Evolutionary conservation across 1,139 yeast genomes (phyloP).

Genomic region (Geotrichum armillariae): DNA sequence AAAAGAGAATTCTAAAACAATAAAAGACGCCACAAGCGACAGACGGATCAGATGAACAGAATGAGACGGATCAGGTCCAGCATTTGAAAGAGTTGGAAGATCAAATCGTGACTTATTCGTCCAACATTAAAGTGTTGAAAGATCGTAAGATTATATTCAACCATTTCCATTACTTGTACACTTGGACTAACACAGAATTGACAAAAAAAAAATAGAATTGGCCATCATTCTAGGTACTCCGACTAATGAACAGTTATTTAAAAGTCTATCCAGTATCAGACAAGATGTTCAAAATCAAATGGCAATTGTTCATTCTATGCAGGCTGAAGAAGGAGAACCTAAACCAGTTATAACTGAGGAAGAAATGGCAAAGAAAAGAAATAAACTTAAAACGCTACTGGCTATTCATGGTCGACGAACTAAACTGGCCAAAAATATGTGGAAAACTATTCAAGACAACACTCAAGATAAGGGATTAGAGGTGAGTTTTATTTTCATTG

Average conservation of each 20-base stretch:
- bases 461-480: slow-evolving; percentile 13
- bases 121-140: slow-evolving; percentile 21
- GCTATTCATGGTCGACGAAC: slow-evolving; percentile 13
- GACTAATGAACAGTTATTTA: slow-evolving; percentile 19
- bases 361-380: background rate
- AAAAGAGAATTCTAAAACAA: slow-evolving; percentile 9
- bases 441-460: slow-evolving; percentile 21
- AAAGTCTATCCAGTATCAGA: slow-evolving; percentile 1
- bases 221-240: slow-evolving; percentile 15
- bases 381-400: slow-evolving; percentile 9
- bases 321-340: slow-evolving; percentile 5
- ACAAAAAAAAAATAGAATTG: too few species aligned
- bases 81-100: slow-evolving; percentile 22
- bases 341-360: background rate
- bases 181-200: background rate
- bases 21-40: slow-evolving; percentile 1
- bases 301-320: background rate
- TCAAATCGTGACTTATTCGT: slow-evolving; percentile 22
- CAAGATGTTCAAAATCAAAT: slow-evolving; percentile 5
- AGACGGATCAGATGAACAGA: slow-evolving; percentile 19
- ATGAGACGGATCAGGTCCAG: slow-evolving; percentile 25
- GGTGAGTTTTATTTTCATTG: slow-evolving; percentile 1
- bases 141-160: slow-evolving; percentile 18
- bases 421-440: slow-evolving; percentile 18
- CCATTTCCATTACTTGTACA: background rate